phyloP scores from a whole-genome alignment of 1,284 basidiomycete species.

The Papiliotrema nemorosa region DNA sequence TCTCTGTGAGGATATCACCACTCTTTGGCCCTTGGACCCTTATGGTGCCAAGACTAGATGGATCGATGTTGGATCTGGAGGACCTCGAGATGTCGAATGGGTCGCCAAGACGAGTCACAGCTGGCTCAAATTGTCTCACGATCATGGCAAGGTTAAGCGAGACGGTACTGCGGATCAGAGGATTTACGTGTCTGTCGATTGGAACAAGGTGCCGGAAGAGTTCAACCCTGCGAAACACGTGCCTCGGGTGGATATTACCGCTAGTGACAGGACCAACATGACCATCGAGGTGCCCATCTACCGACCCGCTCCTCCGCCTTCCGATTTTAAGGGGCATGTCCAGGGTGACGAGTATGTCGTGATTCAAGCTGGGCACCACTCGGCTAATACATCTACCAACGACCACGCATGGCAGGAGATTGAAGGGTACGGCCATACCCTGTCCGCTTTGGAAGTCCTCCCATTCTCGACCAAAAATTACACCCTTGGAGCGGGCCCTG shows the following conservation, averaged over 20 bases:
- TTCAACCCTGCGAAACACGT: slow-evolving; percentile 1
- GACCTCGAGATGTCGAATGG: slow-evolving; percentile 60
- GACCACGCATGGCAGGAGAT: slow-evolving; percentile 60
- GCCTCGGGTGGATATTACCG: slow-evolving; percentile 7
- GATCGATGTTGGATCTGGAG: slow-evolving; percentile 62
- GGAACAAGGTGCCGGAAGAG: slow-evolving; percentile 51
- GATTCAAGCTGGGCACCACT: slow-evolving; percentile 61
- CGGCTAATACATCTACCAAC: slow-evolving; percentile 40
- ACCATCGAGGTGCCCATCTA: slow-evolving; percentile 53
- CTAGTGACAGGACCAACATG: slow-evolving; percentile 20
- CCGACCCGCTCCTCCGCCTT: slow-evolving; percentile 49
- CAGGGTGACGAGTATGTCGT: slow-evolving; percentile 63
- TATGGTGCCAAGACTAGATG: slow-evolving; percentile 57
- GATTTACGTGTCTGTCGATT: slow-evolving; percentile 61
- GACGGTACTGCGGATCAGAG: slow-evolving; percentile 55
- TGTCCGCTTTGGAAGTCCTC: slow-evolving; percentile 58
- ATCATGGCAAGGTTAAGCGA: slow-evolving; percentile 55
- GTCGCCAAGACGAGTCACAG: slow-evolving; percentile 53
- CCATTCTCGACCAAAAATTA: slow-evolving; percentile 60
- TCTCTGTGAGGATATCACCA: slow-evolving; percentile 54
- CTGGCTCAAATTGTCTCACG: slow-evolving; percentile 57
- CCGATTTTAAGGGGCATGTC: slow-evolving; percentile 61
- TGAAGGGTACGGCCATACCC: slow-evolving; percentile 55
- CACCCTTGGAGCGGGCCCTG: slow-evolving; percentile 60
- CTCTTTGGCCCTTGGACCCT: slow-evolving; percentile 55